Conservation (phyloP, 345 rosid species). For the Xanthoceras sorbifolium region DNA sequence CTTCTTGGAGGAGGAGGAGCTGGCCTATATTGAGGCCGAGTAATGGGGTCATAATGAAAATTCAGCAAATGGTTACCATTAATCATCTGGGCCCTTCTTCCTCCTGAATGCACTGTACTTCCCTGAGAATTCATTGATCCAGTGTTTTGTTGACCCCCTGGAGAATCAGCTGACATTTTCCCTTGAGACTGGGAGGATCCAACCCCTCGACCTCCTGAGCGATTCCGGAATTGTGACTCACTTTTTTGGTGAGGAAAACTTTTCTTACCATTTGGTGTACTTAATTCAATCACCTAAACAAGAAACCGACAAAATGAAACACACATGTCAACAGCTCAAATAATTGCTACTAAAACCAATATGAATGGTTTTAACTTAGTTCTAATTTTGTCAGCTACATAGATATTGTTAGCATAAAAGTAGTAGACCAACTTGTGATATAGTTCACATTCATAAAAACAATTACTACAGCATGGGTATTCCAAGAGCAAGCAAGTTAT, state of each 20-base stretch:
- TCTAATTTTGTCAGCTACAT: not conserved
- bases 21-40: conserved; percentile 55
- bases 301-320: not conserved
- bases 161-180: conserved; percentile 43
- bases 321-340: not conserved
- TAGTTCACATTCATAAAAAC: not conserved
- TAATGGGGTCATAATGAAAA: conserved; percentile 87
- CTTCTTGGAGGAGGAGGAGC: conserved; percentile 64
- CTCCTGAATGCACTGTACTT: conserved; percentile 46
- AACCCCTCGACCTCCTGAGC: conserved; percentile 32
- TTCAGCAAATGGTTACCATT: conserved; percentile 90
- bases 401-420: not conserved
- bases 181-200: conserved; percentile 52
- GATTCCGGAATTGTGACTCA: conserved; percentile 23
- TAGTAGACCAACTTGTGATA: too few relatives aligned
- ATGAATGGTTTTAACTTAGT: not conserved
- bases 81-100: conserved; percentile 67
- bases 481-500: not conserved
- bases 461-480: not conserved
- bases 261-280: conserved; percentile 34
- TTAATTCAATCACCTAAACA: conserved; percentile 61
- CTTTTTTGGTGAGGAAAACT: conserved; percentile 38
- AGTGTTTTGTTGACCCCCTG: conserved; percentile 38
- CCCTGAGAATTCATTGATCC: conserved; percentile 46
- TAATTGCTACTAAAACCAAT: not conserved